Evolutionary conservation across 108 stramenopile genomes (phyloP).

Genomic region (Schizochytrium sp.): DNA sequence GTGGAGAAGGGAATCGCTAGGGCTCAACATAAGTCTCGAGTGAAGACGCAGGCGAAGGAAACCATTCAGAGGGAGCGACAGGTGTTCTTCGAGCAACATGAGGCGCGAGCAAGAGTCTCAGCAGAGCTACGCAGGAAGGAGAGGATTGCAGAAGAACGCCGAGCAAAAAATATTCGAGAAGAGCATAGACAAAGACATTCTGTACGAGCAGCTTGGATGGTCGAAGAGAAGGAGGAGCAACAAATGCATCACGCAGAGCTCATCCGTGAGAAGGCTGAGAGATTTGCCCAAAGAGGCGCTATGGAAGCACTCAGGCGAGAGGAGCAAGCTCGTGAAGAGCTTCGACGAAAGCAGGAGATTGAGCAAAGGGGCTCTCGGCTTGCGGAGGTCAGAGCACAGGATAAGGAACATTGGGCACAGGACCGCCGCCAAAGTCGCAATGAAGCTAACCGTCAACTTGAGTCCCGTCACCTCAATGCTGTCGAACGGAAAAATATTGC

Average conservation of each 20-base stretch:
- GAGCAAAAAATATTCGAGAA: slow-evolving; percentile 43
- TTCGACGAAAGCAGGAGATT: background rate
- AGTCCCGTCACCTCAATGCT: background rate
- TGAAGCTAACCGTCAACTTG: background rate
- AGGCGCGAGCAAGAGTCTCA: background rate
- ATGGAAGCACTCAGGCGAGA: too few relatives aligned
- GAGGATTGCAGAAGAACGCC: background rate
- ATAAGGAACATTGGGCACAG: background rate
- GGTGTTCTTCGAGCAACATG: background rate
- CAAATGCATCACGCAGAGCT: background rate
- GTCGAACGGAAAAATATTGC: background rate
- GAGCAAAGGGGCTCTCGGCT: background rate
- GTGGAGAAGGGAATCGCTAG: background rate
- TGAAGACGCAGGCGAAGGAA: background rate
- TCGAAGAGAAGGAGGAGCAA: slow-evolving; percentile 56
- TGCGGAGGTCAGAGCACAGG: background rate
- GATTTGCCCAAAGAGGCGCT: background rate
- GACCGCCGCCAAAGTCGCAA: slow-evolving; percentile 7
- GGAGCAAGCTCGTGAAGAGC: background rate
- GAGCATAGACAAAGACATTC: slow-evolving; percentile 9
- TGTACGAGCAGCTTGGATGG: slow-evolving; percentile 52
- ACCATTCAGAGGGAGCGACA: background rate
- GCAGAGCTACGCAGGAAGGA: background rate
- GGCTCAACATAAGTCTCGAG: background rate
- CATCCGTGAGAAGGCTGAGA: slow-evolving; percentile 34